These are phyloP conservation scores for Plantago coronopus DNA, from an alignment of 305 asterid genomes.

Conservation along the genomic window DNA sequence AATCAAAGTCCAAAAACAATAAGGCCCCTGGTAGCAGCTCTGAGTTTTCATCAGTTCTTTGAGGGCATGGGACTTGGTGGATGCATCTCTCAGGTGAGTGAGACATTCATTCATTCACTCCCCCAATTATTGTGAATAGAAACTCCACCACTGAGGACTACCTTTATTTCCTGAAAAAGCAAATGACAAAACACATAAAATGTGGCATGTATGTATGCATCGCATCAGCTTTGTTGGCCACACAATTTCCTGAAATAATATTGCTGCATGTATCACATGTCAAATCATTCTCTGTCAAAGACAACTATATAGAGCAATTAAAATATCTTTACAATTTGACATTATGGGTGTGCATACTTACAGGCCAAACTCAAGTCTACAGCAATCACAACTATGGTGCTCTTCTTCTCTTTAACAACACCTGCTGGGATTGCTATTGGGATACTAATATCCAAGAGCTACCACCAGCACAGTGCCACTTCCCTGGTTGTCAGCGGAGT, in stretches of 20 bases:
- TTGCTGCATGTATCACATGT: no score
- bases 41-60: constrained; percentile 46
- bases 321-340: no score
- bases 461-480: constrained; percentile 29
- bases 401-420: constrained; percentile 37
- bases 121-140: no score
- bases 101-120: no score
- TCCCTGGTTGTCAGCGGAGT: constrained; percentile 37
- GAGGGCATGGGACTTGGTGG: constrained; percentile 53
- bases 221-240: no score
- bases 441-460: constrained; percentile 24
- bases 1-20: constrained; percentile 35
- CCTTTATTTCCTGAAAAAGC: no score
- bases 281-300: no score
- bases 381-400: constrained; percentile 28
- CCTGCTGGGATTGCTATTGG: constrained; percentile 32
- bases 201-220: no score
- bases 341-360: not conserved
- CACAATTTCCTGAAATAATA: no score
- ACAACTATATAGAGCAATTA: no score
- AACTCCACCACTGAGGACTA: no score
- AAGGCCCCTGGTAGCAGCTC: constrained; percentile 39
- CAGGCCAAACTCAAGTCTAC: constrained; percentile 31
- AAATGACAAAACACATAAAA: no score
- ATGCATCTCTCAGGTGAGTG: constrained; percentile 32